Evolutionary conservation across 805 yeast species (phyloP).

Genomic region (Scheffersomyces stipitis): DNA sequence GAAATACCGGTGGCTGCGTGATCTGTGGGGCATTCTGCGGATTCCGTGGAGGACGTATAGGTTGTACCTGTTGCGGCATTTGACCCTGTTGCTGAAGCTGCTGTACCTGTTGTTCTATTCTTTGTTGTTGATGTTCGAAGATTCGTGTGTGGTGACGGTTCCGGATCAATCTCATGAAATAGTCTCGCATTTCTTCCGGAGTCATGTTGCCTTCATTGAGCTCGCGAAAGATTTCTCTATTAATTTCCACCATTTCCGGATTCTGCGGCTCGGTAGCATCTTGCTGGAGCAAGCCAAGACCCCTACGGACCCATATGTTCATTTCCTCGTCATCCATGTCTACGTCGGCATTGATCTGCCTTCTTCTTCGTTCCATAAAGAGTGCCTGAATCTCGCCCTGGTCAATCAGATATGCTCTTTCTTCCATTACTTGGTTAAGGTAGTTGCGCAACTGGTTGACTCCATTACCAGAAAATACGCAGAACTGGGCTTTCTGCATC

Average conservation of each 20-base stretch:
- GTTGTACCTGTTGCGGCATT: constrained; percentile 3
- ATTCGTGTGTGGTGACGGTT: constrained; percentile 27
- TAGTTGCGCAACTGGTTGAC: constrained; percentile 73
- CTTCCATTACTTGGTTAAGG: constrained; percentile 49
- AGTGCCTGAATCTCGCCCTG: constrained; percentile 31
- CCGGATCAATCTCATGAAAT: constrained; percentile 28
- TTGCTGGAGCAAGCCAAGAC: constrained; percentile 9
- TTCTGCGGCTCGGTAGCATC: constrained; percentile 7
- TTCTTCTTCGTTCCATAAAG: constrained; percentile 28
- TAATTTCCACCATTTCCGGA: constrained; percentile 25
- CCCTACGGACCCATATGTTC: constrained; percentile 21
- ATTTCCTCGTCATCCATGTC: constrained; percentile 22
- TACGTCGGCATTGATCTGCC: constrained; percentile 13
- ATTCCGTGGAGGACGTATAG: constrained; percentile 7
- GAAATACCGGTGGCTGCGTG: constrained; percentile 41
- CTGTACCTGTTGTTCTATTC: constrained; percentile 9
- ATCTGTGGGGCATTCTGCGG: constrained; percentile 42
- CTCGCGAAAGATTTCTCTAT: constrained; percentile 32
- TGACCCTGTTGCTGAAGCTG: constrained; percentile 3
- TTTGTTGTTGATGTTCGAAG: constrained; percentile 8
- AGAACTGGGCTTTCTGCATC: constrained; percentile 79
- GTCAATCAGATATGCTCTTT: constrained; percentile 31
- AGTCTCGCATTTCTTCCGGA: constrained; percentile 34
- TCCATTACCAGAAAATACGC: constrained; percentile 92
- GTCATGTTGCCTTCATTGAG: constrained; percentile 28